Conservation (phyloP, 345 rosid species). For the Rhizophora mangle region DNA sequence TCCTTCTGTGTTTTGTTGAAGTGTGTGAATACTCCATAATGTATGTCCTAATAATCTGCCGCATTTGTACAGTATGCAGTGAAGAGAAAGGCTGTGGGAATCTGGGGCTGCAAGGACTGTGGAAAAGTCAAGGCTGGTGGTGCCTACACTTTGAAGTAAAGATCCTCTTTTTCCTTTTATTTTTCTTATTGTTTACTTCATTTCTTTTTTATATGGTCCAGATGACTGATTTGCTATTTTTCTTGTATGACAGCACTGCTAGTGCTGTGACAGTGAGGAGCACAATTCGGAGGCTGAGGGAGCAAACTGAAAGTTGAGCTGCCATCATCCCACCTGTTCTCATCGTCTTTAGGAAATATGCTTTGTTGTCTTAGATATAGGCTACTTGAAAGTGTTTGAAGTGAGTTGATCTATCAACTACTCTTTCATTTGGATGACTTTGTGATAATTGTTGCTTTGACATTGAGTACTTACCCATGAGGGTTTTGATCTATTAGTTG, state of each 20-base stretch:
- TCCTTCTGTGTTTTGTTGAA: not conserved
- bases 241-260: conserved; percentile 45
- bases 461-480: not conserved
- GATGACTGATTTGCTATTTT: not conserved
- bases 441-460: not conserved
- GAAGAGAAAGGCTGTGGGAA: conserved; percentile 38
- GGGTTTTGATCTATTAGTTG: too few species aligned
- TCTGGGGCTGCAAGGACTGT: conserved; percentile 37
- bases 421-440: not conserved
- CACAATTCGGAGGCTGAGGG: conserved; percentile 66
- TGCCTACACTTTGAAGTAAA: conserved; percentile 34
- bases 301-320: conserved; percentile 59
- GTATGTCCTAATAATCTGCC: not conserved
- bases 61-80: conserved; percentile 25
- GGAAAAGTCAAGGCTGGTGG: conserved; percentile 36
- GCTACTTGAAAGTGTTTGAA: conserved; percentile 14
- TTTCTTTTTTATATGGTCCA: not conserved
- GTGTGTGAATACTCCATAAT: not conserved
- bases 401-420: not conserved
- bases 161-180: not conserved
- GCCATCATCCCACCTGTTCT: not conserved
- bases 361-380: conserved; percentile 7
- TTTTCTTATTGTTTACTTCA: too few species aligned
- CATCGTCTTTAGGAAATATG: not conserved
- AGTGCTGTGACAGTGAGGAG: conserved; percentile 76